Percentiles rank a stretch among this genome's conserved stretches.
Conservation (phyloP, 2,329 filamentous ascomycete species). For the Endocalyx cinctus region DNA sequence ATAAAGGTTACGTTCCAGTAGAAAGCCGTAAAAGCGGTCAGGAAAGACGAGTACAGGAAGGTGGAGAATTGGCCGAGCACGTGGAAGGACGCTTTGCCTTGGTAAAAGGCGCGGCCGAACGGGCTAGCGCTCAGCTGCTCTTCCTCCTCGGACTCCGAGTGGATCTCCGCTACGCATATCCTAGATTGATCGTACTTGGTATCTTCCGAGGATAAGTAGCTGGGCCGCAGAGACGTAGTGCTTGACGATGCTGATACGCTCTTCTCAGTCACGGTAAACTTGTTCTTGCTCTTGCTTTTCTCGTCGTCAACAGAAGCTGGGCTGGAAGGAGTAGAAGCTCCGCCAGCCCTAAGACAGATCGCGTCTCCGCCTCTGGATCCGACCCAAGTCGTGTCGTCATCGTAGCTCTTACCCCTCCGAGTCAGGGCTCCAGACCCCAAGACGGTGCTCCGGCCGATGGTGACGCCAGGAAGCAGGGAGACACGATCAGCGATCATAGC, state of each 20-base stretch:
- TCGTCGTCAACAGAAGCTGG: neutral
- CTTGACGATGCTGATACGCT: neutral
- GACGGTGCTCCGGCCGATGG: constrained; percentile 42
- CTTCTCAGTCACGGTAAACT: too few species aligned
- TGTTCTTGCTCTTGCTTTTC: neutral
- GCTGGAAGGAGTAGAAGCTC: neutral
- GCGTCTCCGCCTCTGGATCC: constrained; percentile 48
- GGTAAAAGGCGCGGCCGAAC: constrained; percentile 54
- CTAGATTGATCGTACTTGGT: neutral
- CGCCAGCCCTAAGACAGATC: constrained; percentile 30
- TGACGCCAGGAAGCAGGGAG: constrained; percentile 45
- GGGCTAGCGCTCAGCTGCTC: constrained; percentile 29
- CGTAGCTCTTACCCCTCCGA: constrained; percentile 38
- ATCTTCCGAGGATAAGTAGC: neutral
- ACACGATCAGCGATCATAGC: constrained; percentile 56
- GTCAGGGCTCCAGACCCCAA: constrained; percentile 52
- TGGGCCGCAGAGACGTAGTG: neutral
- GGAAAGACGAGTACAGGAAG: constrained; percentile 44
- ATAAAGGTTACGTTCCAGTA: constrained; percentile 49
- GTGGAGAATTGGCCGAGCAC: constrained; percentile 44
- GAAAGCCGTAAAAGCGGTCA: constrained; percentile 40
- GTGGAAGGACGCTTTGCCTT: constrained; percentile 43
- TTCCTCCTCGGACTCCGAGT: constrained; percentile 14
- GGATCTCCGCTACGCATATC: too few species aligned
- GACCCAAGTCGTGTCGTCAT: constrained; percentile 43